phyloP scores from a whole-genome alignment of 768 basidiomycete genomes.

The Tricholoma matsutake region DNA sequence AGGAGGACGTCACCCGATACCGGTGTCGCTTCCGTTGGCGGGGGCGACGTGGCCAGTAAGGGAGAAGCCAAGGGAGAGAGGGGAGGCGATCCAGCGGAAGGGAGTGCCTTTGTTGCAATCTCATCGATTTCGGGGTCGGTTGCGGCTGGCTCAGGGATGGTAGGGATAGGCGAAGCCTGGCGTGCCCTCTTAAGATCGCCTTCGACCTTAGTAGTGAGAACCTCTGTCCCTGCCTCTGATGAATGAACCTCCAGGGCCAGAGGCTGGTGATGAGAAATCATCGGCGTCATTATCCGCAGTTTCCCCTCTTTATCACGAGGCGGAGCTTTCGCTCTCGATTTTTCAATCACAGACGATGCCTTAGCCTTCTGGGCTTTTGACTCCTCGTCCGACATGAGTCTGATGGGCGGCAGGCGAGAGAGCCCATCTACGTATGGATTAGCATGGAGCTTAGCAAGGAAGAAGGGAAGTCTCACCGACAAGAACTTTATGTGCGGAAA shows the following conservation, averaged over 20 bases:
- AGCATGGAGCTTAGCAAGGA: neutral
- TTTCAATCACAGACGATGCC: slow-evolving; percentile 14
- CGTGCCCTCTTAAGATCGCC: slow-evolving; percentile 8
- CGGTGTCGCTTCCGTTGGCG: slow-evolving; percentile 39
- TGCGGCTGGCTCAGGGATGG: slow-evolving; percentile 15
- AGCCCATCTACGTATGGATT: slow-evolving; percentile 57
- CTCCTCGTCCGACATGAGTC: slow-evolving; percentile 64
- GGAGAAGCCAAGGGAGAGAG: slow-evolving; percentile 15
- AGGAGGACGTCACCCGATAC: slow-evolving; percentile 88
- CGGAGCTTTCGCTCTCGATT: slow-evolving; percentile 12
- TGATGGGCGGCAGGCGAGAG: slow-evolving; percentile 67
- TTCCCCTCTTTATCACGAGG: slow-evolving; percentile 21
- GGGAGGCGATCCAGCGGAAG: slow-evolving; percentile 3
- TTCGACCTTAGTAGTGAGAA: neutral
- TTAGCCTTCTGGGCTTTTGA: slow-evolving; percentile 21
- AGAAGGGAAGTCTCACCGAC: slow-evolving; percentile 61
- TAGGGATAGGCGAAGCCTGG: slow-evolving; percentile 9
- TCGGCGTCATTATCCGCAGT: slow-evolving; percentile 16
- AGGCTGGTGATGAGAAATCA: neutral
- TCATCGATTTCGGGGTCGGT: slow-evolving; percentile 6
- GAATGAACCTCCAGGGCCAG: neutral
- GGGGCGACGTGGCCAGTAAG: slow-evolving; percentile 15
- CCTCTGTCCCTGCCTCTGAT: neutral
- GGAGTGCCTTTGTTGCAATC: slow-evolving; percentile 4
- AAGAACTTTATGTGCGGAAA: slow-evolving; percentile 80